These are phyloP conservation scores for Lachancea cidri DNA, from an alignment of 805 yeast species.

Conservation along the genomic window DNA sequence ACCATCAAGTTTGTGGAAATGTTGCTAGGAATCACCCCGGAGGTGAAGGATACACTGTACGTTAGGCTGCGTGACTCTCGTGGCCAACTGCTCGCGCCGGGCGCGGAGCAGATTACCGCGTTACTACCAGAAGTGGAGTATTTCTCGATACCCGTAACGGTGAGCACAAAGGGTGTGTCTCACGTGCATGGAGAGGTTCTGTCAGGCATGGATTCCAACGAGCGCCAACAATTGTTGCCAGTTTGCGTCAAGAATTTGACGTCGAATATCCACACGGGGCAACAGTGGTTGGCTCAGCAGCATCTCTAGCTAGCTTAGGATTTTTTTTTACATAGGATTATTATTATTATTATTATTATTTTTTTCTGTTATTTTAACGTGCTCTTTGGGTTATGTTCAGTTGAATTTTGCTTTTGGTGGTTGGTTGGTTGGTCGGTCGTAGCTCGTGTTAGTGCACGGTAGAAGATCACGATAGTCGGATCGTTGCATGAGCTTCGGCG, in stretches of 20 bases:
- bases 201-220: conserved; percentile 44
- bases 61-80: conserved; percentile 44
- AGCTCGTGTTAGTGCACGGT: too few species aligned
- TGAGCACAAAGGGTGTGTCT: conserved; percentile 50
- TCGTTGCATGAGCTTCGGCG: too few species aligned
- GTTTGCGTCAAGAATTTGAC: conserved; percentile 21
- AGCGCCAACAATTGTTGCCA: conserved; percentile 38
- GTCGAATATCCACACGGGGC: conserved; percentile 20
- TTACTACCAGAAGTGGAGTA: conserved; percentile 31
- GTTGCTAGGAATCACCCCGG: conserved; percentile 30
- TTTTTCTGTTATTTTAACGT: too few species aligned
- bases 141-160: conserved; percentile 59
- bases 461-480: too few species aligned
- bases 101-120: conserved; percentile 17
- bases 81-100: conserved; percentile 38
- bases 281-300: conserved; percentile 1
- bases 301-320: too few species aligned
- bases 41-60: conserved; percentile 48
- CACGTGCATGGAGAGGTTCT: conserved; percentile 52
- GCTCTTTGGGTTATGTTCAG: too few species aligned
- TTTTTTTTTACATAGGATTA: too few species aligned
- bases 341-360: too few species aligned
- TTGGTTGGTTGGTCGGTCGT: too few species aligned
- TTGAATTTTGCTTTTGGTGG: too few species aligned
- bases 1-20: conserved; percentile 44